A percentile compares a stretch with the other conserved stretches of the same genome.
These are phyloP conservation scores for Globisporangium echinulatum DNA, from an alignment of 352 stramenopile genomes.

Conservation along the genomic window DNA sequence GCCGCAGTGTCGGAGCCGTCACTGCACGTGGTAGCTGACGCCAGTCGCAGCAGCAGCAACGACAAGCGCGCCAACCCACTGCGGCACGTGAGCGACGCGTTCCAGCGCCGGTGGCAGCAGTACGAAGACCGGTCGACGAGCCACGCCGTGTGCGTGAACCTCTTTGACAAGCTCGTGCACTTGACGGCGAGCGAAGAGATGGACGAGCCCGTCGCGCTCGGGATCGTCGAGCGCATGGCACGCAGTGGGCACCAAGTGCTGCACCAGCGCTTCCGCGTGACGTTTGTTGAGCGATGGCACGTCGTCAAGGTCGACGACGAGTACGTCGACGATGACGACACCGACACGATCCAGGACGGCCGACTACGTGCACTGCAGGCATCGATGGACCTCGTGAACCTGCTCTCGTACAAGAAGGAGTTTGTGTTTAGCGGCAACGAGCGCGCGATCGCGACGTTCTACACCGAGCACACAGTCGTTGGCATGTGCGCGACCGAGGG, in stretches of 20 bases:
- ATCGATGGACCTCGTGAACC: conserved; percentile 79
- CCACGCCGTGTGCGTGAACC: conserved; percentile 40
- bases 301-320: conserved; percentile 47
- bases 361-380: conserved; percentile 46
- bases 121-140: conserved; percentile 53
- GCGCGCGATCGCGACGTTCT: conserved; percentile 61
- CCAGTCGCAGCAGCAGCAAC: neutral
- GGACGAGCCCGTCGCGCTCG: conserved; percentile 45
- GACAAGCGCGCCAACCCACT: conserved; percentile 30
- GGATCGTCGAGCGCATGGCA: conserved; percentile 47
- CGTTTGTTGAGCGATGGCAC: conserved; percentile 75
- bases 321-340: conserved; percentile 23
- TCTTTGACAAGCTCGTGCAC: conserved; percentile 39
- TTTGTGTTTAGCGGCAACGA: conserved; percentile 79
- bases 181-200: conserved; percentile 35
- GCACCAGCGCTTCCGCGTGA: conserved; percentile 67
- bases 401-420: conserved; percentile 82
- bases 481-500: conserved; percentile 62
- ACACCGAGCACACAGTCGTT: conserved; percentile 69
- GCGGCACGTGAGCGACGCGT: conserved; percentile 34
- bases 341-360: conserved; percentile 25
- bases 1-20: neutral
- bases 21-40: too few relatives aligned
- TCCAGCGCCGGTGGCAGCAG: conserved; percentile 40
- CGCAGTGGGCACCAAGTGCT: conserved; percentile 52